phyloP scores from a whole-genome alignment of 2,329 filamentous ascomycete genomes.

The Ilyonectria robusta region DNA sequence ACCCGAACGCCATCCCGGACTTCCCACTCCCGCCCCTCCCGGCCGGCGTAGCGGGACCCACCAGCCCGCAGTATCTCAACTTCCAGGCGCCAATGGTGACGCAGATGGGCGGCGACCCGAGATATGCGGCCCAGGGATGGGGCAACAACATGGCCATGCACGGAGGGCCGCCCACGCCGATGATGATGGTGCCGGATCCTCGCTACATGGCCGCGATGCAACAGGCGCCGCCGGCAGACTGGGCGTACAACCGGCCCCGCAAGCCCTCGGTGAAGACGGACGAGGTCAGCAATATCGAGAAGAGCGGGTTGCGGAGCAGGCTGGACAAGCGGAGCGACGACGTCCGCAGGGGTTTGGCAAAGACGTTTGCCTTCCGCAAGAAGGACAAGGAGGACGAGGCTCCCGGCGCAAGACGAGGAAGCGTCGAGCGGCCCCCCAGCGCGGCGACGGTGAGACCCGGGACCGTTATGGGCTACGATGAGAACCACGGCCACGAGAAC shows the following conservation, averaged over 20 bases:
- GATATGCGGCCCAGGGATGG: slow-evolving; percentile 25
- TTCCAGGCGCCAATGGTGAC: slow-evolving; percentile 20
- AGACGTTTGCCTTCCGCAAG: slow-evolving; percentile 66
- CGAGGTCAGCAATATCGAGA: slow-evolving; percentile 68
- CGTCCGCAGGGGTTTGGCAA: slow-evolving; percentile 66
- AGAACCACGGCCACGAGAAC: slow-evolving; percentile 31
- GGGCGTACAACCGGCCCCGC: slow-evolving; percentile 59
- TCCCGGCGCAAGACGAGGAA: slow-evolving; percentile 26
- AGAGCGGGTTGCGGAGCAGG: slow-evolving; percentile 65
- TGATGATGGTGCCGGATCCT: slow-evolving; percentile 39
- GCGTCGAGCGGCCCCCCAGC: slow-evolving; percentile 40
- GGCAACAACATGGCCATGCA: slow-evolving; percentile 18
- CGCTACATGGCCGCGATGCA: slow-evolving; percentile 43
- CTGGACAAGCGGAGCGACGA: slow-evolving; percentile 71
- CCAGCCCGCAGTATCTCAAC: slow-evolving; percentile 60
- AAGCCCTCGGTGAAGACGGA: slow-evolving; percentile 63
- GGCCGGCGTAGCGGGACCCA: slow-evolving; percentile 55
- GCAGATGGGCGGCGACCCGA: slow-evolving; percentile 25
- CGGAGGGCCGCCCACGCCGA: slow-evolving; percentile 18
- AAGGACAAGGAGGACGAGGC: slow-evolving; percentile 59
- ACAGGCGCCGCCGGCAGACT: slow-evolving; percentile 50
- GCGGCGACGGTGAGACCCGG: slow-evolving; percentile 40
- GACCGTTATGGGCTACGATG: slow-evolving; percentile 24
- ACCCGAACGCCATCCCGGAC: slow-evolving; percentile 51
- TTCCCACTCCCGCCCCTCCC: slow-evolving; percentile 52